These are phyloP conservation scores for Alternaria triticina DNA, from an alignment of 2,329 filamentous ascomycete genomes.

Conservation along the genomic window DNA sequence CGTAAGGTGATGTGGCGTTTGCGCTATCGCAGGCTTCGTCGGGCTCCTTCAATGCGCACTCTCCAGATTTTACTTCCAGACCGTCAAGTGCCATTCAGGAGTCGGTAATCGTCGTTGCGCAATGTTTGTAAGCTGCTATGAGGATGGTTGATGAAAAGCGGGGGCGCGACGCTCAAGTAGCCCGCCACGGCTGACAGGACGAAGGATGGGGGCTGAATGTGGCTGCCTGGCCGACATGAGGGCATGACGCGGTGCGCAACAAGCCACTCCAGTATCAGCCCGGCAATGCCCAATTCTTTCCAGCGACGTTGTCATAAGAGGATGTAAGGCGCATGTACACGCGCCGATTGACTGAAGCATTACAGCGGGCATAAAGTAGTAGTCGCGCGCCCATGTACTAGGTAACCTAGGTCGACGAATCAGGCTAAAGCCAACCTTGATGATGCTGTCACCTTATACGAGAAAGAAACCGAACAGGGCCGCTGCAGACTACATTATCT, in stretches of 20 bases:
- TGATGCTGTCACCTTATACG: too few relatives aligned
- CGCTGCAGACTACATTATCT: too few relatives aligned
- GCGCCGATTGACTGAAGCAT: neutral
- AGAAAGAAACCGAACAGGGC: too few relatives aligned
- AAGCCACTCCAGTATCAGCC: neutral
- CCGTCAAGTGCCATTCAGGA: neutral
- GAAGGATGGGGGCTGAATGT: neutral
- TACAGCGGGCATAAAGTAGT: neutral
- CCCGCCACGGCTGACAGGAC: neutral
- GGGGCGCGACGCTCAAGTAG: neutral
- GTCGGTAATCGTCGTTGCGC: too few relatives aligned
- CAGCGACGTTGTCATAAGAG: rapidly evolving
- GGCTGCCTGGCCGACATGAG: neutral
- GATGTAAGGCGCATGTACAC: neutral
- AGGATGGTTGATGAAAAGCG: neutral
- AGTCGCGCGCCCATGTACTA: too few relatives aligned
- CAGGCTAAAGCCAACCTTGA: too few relatives aligned
- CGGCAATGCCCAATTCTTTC: rapidly evolving
- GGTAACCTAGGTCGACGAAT: too few relatives aligned
- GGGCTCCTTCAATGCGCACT: rapidly evolving
- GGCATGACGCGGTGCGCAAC: neutral
- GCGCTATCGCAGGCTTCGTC: neutral
- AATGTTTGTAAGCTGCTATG: neutral
- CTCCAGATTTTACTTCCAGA: neutral
- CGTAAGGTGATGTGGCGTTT: neutral